Conservation (phyloP, 2,329 filamentous ascomycete genomes). For the Phaeophleospora eucalypticola region DNA sequence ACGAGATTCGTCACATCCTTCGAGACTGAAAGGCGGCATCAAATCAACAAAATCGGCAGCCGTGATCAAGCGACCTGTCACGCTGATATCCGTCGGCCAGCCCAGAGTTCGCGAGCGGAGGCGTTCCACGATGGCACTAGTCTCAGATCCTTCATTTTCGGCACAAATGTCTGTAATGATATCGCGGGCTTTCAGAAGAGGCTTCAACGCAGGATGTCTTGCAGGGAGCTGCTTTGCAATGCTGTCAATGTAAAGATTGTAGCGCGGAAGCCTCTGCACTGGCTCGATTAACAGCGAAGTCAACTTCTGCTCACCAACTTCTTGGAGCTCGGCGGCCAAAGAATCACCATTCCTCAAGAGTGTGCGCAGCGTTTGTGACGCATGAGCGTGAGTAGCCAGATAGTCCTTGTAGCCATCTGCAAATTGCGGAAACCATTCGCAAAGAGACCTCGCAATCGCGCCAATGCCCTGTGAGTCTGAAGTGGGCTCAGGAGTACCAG, state of each 20-base stretch:
- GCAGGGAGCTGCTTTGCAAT: slow-evolving; percentile 83
- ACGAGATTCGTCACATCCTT: slow-evolving; percentile 20
- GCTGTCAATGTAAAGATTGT: slow-evolving; percentile 94
- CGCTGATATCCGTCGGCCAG: slow-evolving; percentile 45
- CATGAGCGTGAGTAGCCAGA: slow-evolving; percentile 82
- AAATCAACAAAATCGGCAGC: slow-evolving; percentile 78
- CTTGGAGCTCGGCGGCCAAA: slow-evolving; percentile 73
- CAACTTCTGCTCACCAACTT: slow-evolving; percentile 83
- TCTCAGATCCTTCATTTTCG: slow-evolving; percentile 70
- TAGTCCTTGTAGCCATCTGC: slow-evolving; percentile 89
- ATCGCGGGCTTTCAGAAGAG: slow-evolving; percentile 82
- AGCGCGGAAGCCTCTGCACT: slow-evolving; percentile 87
- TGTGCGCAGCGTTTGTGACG: slow-evolving; percentile 72
- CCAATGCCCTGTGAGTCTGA: slow-evolving; percentile 55
- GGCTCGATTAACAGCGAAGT: slow-evolving; percentile 93
- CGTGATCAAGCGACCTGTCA: slow-evolving; percentile 72
- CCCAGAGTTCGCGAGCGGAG: slow-evolving; percentile 41
- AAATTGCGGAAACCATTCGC: slow-evolving; percentile 92
- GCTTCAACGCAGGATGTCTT: slow-evolving; percentile 76
- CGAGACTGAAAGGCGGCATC: slow-evolving; percentile 61
- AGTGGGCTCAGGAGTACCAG: slow-evolving; percentile 60
- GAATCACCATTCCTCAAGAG: slow-evolving; percentile 74
- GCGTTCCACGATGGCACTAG: slow-evolving; percentile 68
- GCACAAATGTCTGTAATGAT: slow-evolving; percentile 96
- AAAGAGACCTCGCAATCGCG: slow-evolving; percentile 72